Evolutionary conservation across 1,284 basidiomycete species (phyloP), one percentile per base, ranked within the genome.

Genomic region (Naganishia albida): DNA sequence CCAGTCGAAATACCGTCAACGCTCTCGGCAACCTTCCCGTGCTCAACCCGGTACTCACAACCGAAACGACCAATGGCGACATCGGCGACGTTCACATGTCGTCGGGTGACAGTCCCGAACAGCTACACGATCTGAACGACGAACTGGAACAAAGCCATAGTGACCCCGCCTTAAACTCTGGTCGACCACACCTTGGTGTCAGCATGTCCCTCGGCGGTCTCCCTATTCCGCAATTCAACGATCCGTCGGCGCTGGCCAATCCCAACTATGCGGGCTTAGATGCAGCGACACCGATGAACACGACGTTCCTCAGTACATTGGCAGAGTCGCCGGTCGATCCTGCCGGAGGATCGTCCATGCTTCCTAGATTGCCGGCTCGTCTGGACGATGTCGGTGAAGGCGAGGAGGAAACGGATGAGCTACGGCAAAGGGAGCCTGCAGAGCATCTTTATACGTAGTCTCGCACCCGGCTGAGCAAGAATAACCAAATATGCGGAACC

Each of bases 251-350:
- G 30, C 51, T 60, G 16, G 20, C n/a, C n/a, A 60, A 65, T 26
- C 56, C 56, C 20, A 44, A 65, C 15, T 60, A 60, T 28, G 50
- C 51, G 7, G 64, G 64, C 8, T 43, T 57, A 12, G 66, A 56
- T 28, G 69, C 70, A 46, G 77, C 75, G 13, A 83, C 82, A 7
- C 82, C 82, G 0, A 78, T 80, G 70, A 83, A 83, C 72, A 75
- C 80, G 43, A 79, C 78, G 1, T 83, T 83, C 72, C 71, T 83
- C 6, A 77, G 78, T 44, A 82, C 80, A 1, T 70, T 83, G 1
- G 81, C 81, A n/a, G 78, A 79, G 34, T 44, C 51, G 16, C 64
- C 64, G n/a, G 15, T 52, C 20, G 38, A 20, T 8, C 43, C 20
- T 6, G 25, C 26, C 13, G 30, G 20, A 13, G 20, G 18, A 18